Evolutionary conservation across 176 grass and related monocot species (phyloP).

Genomic region (Saccharum spontaneum): DNA sequence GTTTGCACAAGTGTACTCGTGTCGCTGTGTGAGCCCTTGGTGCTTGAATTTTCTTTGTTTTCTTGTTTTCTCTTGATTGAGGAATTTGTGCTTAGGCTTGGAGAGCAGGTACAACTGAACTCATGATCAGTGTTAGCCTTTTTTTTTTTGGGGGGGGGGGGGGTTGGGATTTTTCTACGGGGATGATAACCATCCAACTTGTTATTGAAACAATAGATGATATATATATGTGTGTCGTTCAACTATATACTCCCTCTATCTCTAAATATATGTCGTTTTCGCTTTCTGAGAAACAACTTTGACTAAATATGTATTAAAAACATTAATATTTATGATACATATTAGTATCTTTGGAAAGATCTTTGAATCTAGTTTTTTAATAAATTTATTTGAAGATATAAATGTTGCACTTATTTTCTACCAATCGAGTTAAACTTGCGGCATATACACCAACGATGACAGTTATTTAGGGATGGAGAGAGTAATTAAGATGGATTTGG

Average conservation of each 20-base stretch:
- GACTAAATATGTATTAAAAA: too few species aligned
- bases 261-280: too few species aligned
- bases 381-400: too few species aligned
- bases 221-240: too few species aligned
- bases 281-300: too few species aligned
- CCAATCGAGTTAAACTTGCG: too few species aligned
- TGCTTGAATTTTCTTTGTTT: not conserved
- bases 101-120: not conserved
- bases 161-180: not conserved
- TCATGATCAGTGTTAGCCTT: not conserved
- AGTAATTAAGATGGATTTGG: not conserved
- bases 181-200: not conserved
- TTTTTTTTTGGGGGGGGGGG: not conserved
- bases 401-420: too few species aligned
- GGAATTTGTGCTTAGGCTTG: not conserved
- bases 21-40: not conserved
- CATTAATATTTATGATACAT: too few species aligned
- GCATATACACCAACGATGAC: too few species aligned
- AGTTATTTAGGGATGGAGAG: too few species aligned
- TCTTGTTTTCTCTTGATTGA: not conserved
- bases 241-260: not conserved
- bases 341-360: too few species aligned
- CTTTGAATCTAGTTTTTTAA: too few species aligned
- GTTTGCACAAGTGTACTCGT: not conserved
- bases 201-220: not conserved